Evolutionary conservation across 2,329 filamentous ascomycete species (phyloP), one percentile per base, ranked within the genome.

Genomic region (Didymella sp.): DNA sequence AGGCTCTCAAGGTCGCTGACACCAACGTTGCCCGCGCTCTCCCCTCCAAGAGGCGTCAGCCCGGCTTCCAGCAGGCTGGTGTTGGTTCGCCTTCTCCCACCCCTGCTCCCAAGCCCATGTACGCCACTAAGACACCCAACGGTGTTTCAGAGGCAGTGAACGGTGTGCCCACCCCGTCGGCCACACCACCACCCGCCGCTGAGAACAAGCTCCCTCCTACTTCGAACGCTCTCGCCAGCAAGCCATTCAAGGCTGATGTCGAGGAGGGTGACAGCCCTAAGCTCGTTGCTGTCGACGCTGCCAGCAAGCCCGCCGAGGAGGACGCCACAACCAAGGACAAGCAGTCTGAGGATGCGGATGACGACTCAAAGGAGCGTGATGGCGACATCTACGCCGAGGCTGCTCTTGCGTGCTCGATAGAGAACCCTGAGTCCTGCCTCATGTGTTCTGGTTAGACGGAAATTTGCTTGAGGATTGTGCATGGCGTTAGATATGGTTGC

Each of bases 301-400:
- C 71, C 66, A 37, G 82, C 53, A 73, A 85, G 56, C 84, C 85
- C 59, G 85, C 86, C 4, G 89, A 92, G 69, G 85, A 89, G 71
- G 66, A 71, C 33, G 59, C 59, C 15, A 80, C 92, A 21, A 82
- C 83, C 1, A 84, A 85, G 58, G 68, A 83, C 31, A 78, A 80
- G 47, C 89, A 94, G 77, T 84, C 85, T 2, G 92, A 96, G 73
- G 92, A 96, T 68, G 84, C 84, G 42, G 85, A 89, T 56, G 83
- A 86, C 22, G 86, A 89, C 61, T 92, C 84, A 71, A 85, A 88
- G 63, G 87, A 89, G 65, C 86, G 90, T 11, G 93, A 97, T 77
- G 87, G 86, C 47, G 94, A 99, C 75, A 99, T 99, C 68, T 99
- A 96, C 78, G 94, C 94, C 0, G 91, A 98, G 68, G 91, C 93